Base-by-base conservation (phyloP, 2,329 filamentous ascomycete genomes). In the Cordyceps pruinosa region DNA sequence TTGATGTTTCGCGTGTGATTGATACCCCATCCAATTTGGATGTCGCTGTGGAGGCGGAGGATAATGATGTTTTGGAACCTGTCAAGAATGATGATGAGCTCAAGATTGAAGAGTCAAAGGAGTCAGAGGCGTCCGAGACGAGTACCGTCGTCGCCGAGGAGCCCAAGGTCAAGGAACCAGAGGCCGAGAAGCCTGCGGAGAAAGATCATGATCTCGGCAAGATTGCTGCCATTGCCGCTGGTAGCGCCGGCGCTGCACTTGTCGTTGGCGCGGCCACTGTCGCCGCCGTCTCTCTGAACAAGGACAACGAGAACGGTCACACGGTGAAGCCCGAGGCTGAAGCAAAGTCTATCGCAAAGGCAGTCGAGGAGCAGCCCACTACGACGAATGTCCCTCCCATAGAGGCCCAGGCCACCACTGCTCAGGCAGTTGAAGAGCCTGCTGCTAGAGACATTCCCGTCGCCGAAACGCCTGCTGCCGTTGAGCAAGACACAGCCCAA, bases 21-120 rank as follows among this genome's bases (percentile, higher is more conserved):
- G 50, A 58, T 58, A 55, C 50, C 50, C 50, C 57, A 34, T 47
- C 42, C 30, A 47, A 46, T 41, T 48, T 56, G 46, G 39, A 48
- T 44, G 41, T 34, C 32, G 58, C 19, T 42, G 34, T 23, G 34
- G 47, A 56, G 30, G 34, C 25, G 34, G 52, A 59, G 46, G 35
- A 49, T 30, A 35, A 54, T 42, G 51, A 44, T 32, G 47, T 51
- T 47, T 17, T 13, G 47, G 52, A 51, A 41, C 21, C 52, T 49
- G 39, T 32, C 46, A 32, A 44, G 51, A 53, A 50, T 42, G 46
- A 50, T 30, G 37, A 46, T 23, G 4, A 17, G n/a, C n/a, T n/a
- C 13, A 23, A 54, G 35, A 17, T 42, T 26, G 49, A 58, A 46
- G 57, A 54, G 49, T 47, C 55, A 41, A 52, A 57, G 41, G 55